phyloP scores from a whole-genome alignment of 257 asterid species.

The Petunia secreta region DNA sequence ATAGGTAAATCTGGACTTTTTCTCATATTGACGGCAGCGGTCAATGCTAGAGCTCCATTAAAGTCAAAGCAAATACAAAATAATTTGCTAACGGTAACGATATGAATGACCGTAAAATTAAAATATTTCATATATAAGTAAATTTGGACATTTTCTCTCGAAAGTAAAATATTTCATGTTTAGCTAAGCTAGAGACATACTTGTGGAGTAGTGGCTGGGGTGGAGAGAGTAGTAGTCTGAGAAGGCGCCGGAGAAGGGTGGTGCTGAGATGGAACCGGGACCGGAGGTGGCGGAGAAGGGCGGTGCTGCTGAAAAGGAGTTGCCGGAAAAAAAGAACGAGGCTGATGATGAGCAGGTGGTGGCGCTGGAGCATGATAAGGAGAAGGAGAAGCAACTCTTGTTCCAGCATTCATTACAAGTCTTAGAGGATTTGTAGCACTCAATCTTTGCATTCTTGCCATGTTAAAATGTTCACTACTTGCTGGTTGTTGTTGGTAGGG shows the following conservation, averaged over 20 bases:
- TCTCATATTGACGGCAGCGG: too few relatives aligned
- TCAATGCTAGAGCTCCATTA: too few relatives aligned
- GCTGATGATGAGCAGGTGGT: slow-evolving; percentile 34
- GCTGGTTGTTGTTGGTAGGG: slow-evolving; percentile 17
- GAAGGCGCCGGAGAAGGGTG: slow-evolving; percentile 37
- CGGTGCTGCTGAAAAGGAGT: slow-evolving; percentile 36
- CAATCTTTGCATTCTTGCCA: slow-evolving; percentile 84
- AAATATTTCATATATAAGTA: too few relatives aligned
- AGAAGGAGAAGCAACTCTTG: slow-evolving; percentile 83
- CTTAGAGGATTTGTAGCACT: slow-evolving; percentile 82
- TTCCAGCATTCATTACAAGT: slow-evolving; percentile 68
- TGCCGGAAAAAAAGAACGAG: slow-evolving; percentile 29
- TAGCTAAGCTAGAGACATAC: slow-evolving; percentile 41
- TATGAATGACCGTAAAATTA: too few relatives aligned
- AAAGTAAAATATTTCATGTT: neutral
- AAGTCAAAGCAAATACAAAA: too few relatives aligned
- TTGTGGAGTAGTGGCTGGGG: slow-evolving; percentile 59
- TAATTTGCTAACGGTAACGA: too few relatives aligned
- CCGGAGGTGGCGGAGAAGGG: slow-evolving; percentile 30
- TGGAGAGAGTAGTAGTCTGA: slow-evolving; percentile 49
- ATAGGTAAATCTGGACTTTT: too few relatives aligned
- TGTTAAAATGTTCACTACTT: slow-evolving; percentile 39
- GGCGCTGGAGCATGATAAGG: slow-evolving; percentile 27
- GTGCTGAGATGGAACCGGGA: slow-evolving; percentile 18
- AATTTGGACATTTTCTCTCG: neutral